A percentile compares a stretch with the other conserved stretches of the same genome.
Evolutionary conservation across 225 moss, liverwort and hornwort species (phyloP).

Genomic region (Bryoerythrophyllum caledonicum): DNA sequence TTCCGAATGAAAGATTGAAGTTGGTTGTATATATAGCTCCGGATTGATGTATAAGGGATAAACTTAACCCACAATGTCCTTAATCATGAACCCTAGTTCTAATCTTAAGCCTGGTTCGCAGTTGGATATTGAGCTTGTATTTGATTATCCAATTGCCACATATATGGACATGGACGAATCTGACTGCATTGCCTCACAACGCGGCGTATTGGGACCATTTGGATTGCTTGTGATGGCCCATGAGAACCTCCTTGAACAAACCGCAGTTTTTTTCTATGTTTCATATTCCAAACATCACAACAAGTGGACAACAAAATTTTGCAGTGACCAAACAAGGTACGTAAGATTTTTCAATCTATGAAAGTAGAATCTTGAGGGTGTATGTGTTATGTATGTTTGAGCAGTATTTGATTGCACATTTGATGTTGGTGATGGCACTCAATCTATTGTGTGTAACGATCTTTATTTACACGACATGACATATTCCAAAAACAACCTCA

Average conservation of each 20-base stretch:
- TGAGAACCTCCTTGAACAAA: constrained; percentile 25
- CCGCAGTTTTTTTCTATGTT: constrained; percentile 49
- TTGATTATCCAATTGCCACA: constrained; percentile 28
- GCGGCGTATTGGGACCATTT: constrained; percentile 42
- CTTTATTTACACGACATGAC: too few relatives aligned
- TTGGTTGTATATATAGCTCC: too few relatives aligned
- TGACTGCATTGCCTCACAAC: constrained; percentile 35
- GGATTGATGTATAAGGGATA: too few relatives aligned
- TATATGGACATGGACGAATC: constrained; percentile 9
- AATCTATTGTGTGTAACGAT: too few relatives aligned
- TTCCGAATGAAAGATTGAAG: too few relatives aligned
- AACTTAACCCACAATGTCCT: too few relatives aligned
- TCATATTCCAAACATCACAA: background rate
- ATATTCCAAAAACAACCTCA: too few relatives aligned
- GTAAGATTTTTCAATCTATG: too few relatives aligned
- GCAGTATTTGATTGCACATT: too few relatives aligned
- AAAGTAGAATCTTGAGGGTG: too few relatives aligned
- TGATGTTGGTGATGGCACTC: too few relatives aligned
- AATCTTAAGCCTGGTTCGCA: background rate
- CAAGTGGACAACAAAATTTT: constrained; percentile 46
- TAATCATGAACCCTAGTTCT: background rate
- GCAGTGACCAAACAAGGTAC: constrained; percentile 50
- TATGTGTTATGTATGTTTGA: too few relatives aligned
- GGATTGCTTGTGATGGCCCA: constrained; percentile 49
- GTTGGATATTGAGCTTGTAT: constrained; percentile 49